phyloP scores from a whole-genome alignment of 2,329 filamentous ascomycete species.

The Talaromyces islandicus region DNA sequence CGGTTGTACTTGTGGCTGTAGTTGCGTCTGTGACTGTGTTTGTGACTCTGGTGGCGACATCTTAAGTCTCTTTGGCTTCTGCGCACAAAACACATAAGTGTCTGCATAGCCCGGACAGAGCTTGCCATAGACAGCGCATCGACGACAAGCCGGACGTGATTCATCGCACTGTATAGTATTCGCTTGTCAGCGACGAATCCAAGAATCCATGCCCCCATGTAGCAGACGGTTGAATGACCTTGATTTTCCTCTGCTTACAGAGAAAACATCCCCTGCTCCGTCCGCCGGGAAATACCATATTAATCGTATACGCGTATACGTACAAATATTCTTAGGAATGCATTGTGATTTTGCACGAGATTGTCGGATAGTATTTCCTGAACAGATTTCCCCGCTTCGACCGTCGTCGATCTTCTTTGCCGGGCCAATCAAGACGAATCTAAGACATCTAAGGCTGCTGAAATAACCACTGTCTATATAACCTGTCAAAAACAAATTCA shows the following conservation, averaged over 20 bases:
- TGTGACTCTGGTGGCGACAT: not conserved
- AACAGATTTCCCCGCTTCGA: too few relatives aligned
- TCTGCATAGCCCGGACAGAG: not conserved
- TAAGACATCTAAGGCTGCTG: too few relatives aligned
- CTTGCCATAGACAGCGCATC: not conserved
- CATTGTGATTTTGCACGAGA: too few relatives aligned
- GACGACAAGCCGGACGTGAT: not conserved
- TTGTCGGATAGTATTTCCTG: too few relatives aligned
- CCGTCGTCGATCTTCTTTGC: too few relatives aligned
- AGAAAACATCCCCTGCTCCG: not conserved
- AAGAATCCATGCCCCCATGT: not conserved
- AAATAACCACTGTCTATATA: too few relatives aligned
- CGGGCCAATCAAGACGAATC: too few relatives aligned
- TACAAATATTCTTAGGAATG: too few relatives aligned
- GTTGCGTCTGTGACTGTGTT: not conserved
- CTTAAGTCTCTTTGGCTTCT: not conserved
- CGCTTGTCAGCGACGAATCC: too few relatives aligned
- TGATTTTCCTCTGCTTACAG: not conserved
- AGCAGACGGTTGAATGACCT: not conserved
- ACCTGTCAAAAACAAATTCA: too few relatives aligned
- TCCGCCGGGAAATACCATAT: not conserved
- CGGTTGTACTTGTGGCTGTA: not conserved
- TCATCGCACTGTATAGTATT: not conserved
- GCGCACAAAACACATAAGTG: not conserved
- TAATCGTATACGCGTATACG: too few relatives aligned